Conservation (phyloP, 2,329 filamentous ascomycete species). For the Daldinia sp. region DNA sequence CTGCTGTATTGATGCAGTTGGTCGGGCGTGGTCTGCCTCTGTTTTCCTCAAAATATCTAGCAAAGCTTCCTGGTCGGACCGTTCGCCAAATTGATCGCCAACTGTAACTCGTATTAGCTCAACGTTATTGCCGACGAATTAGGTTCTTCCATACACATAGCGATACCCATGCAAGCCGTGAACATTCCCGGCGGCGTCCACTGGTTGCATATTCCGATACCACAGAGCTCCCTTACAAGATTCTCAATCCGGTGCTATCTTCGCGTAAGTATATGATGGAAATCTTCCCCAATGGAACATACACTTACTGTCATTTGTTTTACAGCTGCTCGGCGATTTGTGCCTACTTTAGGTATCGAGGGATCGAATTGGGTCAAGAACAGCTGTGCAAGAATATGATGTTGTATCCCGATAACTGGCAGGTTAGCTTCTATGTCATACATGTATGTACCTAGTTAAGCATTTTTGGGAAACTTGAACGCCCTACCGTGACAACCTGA, state of each 20-base stretch:
- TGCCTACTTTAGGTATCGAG: slow-evolving; percentile 63
- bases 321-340: slow-evolving; percentile 53
- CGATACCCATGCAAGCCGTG: slow-evolving; percentile 67
- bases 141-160: slow-evolving; percentile 57
- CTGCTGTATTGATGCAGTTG: slow-evolving; percentile 61
- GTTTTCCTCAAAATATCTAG: slow-evolving; percentile 61
- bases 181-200: slow-evolving; percentile 68
- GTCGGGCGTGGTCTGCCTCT: slow-evolving; percentile 64
- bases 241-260: slow-evolving; percentile 58
- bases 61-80: slow-evolving; percentile 61
- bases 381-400: slow-evolving; percentile 69
- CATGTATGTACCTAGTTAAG: background rate
- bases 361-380: slow-evolving; percentile 69
- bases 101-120: slow-evolving; percentile 46
- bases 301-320: slow-evolving; percentile 56
- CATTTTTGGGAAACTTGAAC: background rate
- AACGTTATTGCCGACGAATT: slow-evolving; percentile 2
- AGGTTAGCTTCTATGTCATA: slow-evolving; percentile 16
- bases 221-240: slow-evolving; percentile 67
- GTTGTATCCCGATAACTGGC: slow-evolving; percentile 68
- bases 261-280: slow-evolving; percentile 25
- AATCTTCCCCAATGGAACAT: background rate
- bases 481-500: slow-evolving; percentile 65
- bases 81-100: slow-evolving; percentile 63
- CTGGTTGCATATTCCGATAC: slow-evolving; percentile 68